These are phyloP conservation scores for Raphanus sativus DNA, from an alignment of 345 rosid species.

Conservation along the genomic window DNA sequence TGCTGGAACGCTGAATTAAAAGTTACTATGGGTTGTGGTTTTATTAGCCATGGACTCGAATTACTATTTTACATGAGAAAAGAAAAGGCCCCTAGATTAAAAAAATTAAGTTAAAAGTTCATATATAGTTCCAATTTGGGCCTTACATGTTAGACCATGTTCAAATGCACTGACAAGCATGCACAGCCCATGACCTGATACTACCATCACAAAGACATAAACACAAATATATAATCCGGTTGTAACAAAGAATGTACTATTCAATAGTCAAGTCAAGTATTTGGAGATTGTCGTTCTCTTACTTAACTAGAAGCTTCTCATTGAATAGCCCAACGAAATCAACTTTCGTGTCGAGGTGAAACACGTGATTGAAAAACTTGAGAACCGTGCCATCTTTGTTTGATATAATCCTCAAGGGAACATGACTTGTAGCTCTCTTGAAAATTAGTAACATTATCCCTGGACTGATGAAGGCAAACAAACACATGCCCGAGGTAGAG, in stretches of 20 bases:
- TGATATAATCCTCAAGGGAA: slow-evolving; percentile 79
- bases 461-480: slow-evolving; percentile 55
- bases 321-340: slow-evolving; percentile 86
- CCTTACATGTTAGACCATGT: background rate
- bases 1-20: no score
- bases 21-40: background rate
- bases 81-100: background rate
- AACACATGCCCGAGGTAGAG: background rate
- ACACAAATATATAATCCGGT: background rate
- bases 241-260: slow-evolving; percentile 24
- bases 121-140: background rate
- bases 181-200: background rate
- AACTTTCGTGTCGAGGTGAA: slow-evolving; percentile 89
- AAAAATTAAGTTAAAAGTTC: background rate
- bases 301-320: slow-evolving; percentile 95
- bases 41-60: background rate
- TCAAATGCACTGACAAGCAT: background rate
- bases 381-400: slow-evolving; percentile 94
- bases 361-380: slow-evolving; percentile 75
- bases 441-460: slow-evolving; percentile 86
- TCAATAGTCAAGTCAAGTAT: slow-evolving; percentile 86
- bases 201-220: background rate
- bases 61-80: background rate
- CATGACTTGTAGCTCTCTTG: slow-evolving; percentile 68
- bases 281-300: slow-evolving; percentile 91